A percentile compares a stretch with the other conserved stretches of the same genome.
Evolutionary conservation across 768 basidiomycete species (phyloP).

Genomic region (Asterophora lycoperdoides): DNA sequence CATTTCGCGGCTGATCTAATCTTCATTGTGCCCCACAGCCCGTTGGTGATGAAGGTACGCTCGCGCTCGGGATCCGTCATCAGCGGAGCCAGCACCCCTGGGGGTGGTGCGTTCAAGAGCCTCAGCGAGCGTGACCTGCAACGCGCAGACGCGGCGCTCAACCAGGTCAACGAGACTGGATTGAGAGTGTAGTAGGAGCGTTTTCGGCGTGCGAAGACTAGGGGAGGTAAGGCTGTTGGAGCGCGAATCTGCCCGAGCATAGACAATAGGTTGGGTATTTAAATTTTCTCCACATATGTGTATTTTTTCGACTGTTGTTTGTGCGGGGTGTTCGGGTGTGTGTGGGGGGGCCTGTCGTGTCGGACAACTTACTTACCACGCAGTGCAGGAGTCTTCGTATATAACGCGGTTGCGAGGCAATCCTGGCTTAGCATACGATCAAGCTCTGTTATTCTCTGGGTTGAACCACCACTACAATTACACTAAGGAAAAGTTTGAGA

Average conservation of each 20-base stretch:
- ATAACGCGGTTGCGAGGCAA: no score
- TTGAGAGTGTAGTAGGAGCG: neutral
- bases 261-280: neutral
- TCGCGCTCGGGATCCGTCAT: slow-evolving; percentile 75
- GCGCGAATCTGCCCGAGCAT: neutral
- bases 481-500: no score
- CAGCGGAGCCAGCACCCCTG: slow-evolving; percentile 75
- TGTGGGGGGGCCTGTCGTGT: no score
- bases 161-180: slow-evolving; percentile 38
- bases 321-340: no score
- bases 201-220: neutral
- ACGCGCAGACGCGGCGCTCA: slow-evolving; percentile 85
- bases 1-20: slow-evolving; percentile 8
- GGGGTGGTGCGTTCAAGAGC: slow-evolving; percentile 73
- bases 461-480: no score
- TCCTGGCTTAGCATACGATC: no score
- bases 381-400: no score
- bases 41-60: slow-evolving; percentile 85
- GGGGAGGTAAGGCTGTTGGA: neutral
- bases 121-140: slow-evolving; percentile 84
- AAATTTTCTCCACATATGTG: no score
- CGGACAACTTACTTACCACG: no score
- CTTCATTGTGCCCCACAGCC: slow-evolving; percentile 46
- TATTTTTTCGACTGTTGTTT: no score
- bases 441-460: no score